phyloP scores from a whole-genome alignment of 176 grass and related monocot genomes.

The Eremochloa ophiuroides region DNA sequence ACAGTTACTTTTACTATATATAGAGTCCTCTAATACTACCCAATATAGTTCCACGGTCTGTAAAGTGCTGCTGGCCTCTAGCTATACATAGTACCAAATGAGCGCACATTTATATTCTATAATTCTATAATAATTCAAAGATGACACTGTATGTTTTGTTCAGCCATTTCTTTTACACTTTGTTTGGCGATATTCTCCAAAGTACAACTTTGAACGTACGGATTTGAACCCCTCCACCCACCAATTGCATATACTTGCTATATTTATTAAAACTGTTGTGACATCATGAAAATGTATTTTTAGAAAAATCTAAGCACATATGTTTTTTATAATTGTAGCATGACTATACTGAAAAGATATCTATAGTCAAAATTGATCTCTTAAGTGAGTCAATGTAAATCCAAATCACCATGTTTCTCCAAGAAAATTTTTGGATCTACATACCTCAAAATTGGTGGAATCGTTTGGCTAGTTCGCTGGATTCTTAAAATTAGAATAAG shows the following conservation, averaged over 20 bases:
- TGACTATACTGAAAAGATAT: not conserved
- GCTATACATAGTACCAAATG: not conserved
- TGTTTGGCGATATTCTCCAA: not conserved
- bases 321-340: not conserved
- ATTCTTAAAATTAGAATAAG: no score
- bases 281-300: not conserved
- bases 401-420: not conserved
- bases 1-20: not conserved
- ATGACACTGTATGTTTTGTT: no score
- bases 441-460: no score
- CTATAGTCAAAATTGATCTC: not conserved
- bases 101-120: not conserved
- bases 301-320: not conserved
- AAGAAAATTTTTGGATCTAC: no score
- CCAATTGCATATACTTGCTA: not conserved
- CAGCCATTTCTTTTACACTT: no score
- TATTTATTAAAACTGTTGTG: not conserved
- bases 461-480: no score
- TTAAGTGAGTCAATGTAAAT: not conserved
- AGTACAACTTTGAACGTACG: not conserved
- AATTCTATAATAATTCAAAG: no score
- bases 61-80: not conserved
- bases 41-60: not conserved
- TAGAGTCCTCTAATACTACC: not conserved
- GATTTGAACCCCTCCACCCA: no score